phyloP scores from a whole-genome alignment of 768 basidiomycete species.

The Russula griseocarnosa region DNA sequence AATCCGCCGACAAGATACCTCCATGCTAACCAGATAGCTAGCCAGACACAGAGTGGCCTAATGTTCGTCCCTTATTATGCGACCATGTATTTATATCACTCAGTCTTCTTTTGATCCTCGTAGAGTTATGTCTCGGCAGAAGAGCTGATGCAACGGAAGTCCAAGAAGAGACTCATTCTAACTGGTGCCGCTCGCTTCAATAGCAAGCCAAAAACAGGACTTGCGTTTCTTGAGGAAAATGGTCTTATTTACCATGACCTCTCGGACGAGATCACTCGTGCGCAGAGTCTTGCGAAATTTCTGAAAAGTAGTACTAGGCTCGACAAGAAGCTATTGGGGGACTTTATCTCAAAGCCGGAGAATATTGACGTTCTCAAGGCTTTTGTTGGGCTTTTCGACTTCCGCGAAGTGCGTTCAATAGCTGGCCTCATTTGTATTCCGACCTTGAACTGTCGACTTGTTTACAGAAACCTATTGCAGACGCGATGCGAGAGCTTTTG shows the following conservation, averaged over 20 bases:
- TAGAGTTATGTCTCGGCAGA: conserved; percentile 57
- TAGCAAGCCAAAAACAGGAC: conserved; percentile 82
- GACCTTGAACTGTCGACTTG: background rate
- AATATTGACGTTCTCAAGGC: conserved; percentile 80
- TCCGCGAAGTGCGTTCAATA: conserved; percentile 63
- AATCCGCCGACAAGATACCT: background rate
- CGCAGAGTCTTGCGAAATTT: conserved; percentile 75
- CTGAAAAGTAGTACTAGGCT: conserved; percentile 78
- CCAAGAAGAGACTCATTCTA: conserved; percentile 80
- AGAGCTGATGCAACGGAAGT: conserved; percentile 63
- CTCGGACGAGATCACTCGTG: conserved; percentile 51
- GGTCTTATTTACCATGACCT: conserved; percentile 76
- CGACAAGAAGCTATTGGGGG: conserved; percentile 91
- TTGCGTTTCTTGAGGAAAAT: conserved; percentile 90
- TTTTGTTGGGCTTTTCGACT: conserved; percentile 87
- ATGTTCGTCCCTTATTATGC: conserved; percentile 42
- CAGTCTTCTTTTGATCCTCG: background rate
- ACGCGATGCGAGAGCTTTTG: conserved; percentile 91
- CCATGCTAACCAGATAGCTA: conserved; percentile 18
- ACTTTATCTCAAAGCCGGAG: conserved; percentile 87
- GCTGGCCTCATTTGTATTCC: background rate
- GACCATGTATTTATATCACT: background rate
- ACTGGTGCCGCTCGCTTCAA: conserved; percentile 87
- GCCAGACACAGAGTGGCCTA: conserved; percentile 55
- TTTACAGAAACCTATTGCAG: conserved; percentile 83